Evolutionary conservation across 768 basidiomycete species (phyloP).

Genomic region (Lactarius vividus): DNA sequence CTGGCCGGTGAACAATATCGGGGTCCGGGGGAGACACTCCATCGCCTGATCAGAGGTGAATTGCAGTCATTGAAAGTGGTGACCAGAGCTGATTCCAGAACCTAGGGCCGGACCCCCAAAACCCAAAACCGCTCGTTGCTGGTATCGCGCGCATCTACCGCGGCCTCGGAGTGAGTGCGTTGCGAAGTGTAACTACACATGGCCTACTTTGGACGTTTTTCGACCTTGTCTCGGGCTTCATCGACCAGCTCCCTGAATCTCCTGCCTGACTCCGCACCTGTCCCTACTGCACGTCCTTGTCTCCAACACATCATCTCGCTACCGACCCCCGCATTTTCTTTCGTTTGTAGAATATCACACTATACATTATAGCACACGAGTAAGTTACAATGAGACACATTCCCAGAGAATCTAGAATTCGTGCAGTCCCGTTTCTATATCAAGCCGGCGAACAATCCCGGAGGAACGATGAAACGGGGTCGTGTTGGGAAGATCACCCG

Average conservation of each 20-base stretch:
- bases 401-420: background rate
- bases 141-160: slow-evolving; percentile 87
- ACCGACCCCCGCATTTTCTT: slow-evolving; percentile 15
- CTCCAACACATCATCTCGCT: slow-evolving; percentile 15
- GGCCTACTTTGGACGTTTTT: slow-evolving; percentile 93
- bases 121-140: slow-evolving; percentile 70
- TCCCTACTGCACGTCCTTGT: slow-evolving; percentile 11
- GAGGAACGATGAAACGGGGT: background rate
- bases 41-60: slow-evolving; percentile 76
- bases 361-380: slow-evolving; percentile 25
- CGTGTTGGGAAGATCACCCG: background rate
- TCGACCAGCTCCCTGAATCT: slow-evolving; percentile 52
- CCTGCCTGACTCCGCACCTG: slow-evolving; percentile 3
- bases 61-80: background rate
- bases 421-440: background rate
- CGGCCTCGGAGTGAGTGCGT: slow-evolving; percentile 90
- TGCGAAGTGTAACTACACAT: slow-evolving; percentile 90
- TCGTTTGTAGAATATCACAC: slow-evolving; percentile 21
- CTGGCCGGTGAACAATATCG: slow-evolving; percentile 75
- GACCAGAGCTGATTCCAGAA: background rate
- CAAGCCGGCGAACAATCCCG: background rate
- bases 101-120: slow-evolving; percentile 71
- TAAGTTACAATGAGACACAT: slow-evolving; percentile 7
- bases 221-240: slow-evolving; percentile 73
- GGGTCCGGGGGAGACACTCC: slow-evolving; percentile 68